Evolutionary conservation across 768 basidiomycete genomes (phyloP), one percentile per base, ranked within the genome.

Genomic region (Tephrocybe rancida): DNA sequence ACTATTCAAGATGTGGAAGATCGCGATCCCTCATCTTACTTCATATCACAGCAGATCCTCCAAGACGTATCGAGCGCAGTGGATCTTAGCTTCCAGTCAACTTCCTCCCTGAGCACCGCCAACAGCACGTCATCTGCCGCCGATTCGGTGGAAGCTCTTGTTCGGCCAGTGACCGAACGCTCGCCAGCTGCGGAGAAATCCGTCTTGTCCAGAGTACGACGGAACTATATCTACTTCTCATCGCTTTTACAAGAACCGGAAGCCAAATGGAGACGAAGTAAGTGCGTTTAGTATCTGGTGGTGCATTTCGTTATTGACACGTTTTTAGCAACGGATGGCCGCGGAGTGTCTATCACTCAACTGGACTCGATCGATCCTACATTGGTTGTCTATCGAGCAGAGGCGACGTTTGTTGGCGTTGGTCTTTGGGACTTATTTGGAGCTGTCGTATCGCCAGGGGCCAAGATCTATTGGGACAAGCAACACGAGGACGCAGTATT

Each of bases 171-270:
- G 19, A 65, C 70, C 26, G 66, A 83, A 67, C 58, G 87, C 71
- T 67, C 84, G 67, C 71, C 82, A 5, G 82, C 81, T 1, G 88
- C 84, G 5, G 87, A 92, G 58, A 92, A 94, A 67, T 84, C 87
- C 3, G 89, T 98, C n/a, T 64, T 90, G 14, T 86, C 91, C 5
- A 79, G 94, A 58, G 91, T 98, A 19, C 83, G 87, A 64, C 80
- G 97, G 55, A 96, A 92, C 67, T 99, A 99, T 63, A 98, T 98
- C 48, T 98, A 98, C 70, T 98, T 99, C 68, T 95, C 95, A 1
- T 97, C 95, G 0, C 75, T 99, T 44, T 71, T 99, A 44, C 97
- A 98, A 69, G 96, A 98, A 63, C 97, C 97, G 0, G 95, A 98
- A 69, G 93, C 94, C 3, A 99, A 99, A 69, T 99, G 96, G 96